A percentile compares a stretch with the other conserved stretches of the same genome.
phyloP scores from a whole-genome alignment of 176 grass and related monocot species.

The Lolium multiflorum region DNA sequence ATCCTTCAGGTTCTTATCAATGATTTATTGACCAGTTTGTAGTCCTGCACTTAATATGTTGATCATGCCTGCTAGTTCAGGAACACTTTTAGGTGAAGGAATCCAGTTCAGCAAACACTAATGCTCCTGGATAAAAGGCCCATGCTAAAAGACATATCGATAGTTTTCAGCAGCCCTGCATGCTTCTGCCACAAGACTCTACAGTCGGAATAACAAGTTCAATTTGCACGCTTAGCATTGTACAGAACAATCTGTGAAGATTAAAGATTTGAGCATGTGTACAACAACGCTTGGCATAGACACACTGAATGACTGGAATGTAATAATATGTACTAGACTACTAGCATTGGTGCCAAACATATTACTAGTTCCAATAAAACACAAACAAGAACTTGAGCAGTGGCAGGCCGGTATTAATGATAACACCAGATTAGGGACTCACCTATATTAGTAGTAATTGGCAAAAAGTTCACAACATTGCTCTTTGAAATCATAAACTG shows the following conservation, averaged over 20 bases:
- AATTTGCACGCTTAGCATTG: neutral
- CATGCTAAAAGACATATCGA: neutral
- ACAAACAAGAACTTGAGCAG: neutral
- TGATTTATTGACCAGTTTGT: neutral
- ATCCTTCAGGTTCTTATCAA: neutral
- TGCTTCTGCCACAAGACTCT: neutral
- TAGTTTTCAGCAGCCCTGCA: neutral
- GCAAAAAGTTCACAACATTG: neutral
- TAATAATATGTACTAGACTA: neutral
- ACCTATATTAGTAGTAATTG: neutral
- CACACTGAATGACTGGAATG: neutral
- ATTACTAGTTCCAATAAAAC: neutral
- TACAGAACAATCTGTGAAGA: neutral
- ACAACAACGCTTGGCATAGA: neutral
- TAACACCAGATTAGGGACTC: neutral
- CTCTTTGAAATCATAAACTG: neutral
- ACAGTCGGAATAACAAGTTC: neutral
- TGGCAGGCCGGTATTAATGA: neutral
- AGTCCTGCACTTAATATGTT: neutral
- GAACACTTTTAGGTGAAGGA: neutral
- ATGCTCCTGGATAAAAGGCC: neutral
- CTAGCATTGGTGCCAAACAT: neutral
- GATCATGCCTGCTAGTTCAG: neutral
- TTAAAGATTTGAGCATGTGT: neutral
- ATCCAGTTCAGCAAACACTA: neutral